Base-by-base conservation (phyloP, 1,139 yeast genomes). In the Hyphopichia khmerensis region DNA sequence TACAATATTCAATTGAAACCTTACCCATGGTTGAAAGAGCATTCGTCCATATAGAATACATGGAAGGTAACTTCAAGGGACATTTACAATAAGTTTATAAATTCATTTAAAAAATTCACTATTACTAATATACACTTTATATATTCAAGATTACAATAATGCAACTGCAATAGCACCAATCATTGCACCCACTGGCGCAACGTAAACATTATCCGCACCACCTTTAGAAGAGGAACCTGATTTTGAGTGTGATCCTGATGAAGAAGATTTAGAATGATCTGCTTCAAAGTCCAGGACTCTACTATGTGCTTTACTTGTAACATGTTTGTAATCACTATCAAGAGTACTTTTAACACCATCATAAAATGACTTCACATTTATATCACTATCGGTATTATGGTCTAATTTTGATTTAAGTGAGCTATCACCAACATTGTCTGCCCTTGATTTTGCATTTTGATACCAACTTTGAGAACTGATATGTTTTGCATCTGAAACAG, bases 11-110 rank as follows among this genome's bases (percentile, higher is more conserved):
- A 1, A 72, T 87, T 34, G 95, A 87, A 52, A 80, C 90, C 0
- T 66, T 87, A 42, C 90, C 93, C 0, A 78, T 72, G 62, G 90
- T 87, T 2, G 93, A 86, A 57, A 69, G 95, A 41, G 90, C 93
- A 2, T 87, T 82, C 69, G 95, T 86, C 11, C 95, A 87, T 57
- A 74, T 87, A 33, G 95, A 87, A 53, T 86, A 86, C 51, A 74
- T 74, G 72, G 79, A 71, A 43, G 77, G 78, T 9, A 78, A 78
- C 49, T 77, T 58, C 57, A 62, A 65, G 44, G 83, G 83, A 1
- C 83, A 78, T 52, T 55, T 77, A 40, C 64, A 59, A 35, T 67
- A 29, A 29, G 30, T 11, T 27, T 27, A 27, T 10, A 7, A 7
- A 27, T 27, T 10, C 30, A 11, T 21, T 6, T 9, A 21, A n/a